phyloP scores from a whole-genome alignment of 805 yeast species.

The Zygoascus biomembranicola region DNA sequence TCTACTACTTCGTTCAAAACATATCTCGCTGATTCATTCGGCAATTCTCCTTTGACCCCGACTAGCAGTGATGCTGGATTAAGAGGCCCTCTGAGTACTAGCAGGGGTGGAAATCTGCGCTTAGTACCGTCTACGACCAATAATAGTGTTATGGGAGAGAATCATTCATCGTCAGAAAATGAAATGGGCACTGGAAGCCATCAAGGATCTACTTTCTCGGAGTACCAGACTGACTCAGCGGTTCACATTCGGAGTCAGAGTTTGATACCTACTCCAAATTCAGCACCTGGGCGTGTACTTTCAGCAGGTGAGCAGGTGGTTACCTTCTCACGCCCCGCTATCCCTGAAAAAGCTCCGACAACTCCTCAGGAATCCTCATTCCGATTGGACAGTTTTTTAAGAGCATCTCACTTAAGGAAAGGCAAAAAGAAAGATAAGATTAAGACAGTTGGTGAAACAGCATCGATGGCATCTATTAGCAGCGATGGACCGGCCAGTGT shows the following conservation, averaged over 20 bases:
- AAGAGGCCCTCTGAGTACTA: neutral
- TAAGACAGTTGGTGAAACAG: neutral
- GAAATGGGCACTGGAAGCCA: neutral
- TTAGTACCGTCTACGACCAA: neutral
- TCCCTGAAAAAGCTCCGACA: neutral
- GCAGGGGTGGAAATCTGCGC: neutral
- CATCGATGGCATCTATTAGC: neutral
- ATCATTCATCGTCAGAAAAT: neutral
- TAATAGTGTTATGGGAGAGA: neutral
- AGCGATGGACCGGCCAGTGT: neutral
- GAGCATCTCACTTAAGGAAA: constrained; percentile 23
- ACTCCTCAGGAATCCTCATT: constrained; percentile 24
- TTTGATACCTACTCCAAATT: neutral
- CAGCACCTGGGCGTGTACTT: neutral
- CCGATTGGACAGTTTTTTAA: constrained; percentile 27
- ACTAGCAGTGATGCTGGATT: neutral
- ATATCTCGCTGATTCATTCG: constrained; percentile 60
- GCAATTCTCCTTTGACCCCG: constrained; percentile 10
- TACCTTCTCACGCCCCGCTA: neutral
- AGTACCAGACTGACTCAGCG: neutral
- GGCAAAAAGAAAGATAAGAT: constrained; percentile 14
- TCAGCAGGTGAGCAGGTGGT: neutral
- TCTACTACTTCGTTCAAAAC: constrained; percentile 74
- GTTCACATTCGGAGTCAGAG: neutral
- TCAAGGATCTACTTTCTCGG: neutral